These are phyloP conservation scores for Torulaspora gathmanii DNA, from an alignment of 805 yeast genomes.

Conservation along the genomic window DNA sequence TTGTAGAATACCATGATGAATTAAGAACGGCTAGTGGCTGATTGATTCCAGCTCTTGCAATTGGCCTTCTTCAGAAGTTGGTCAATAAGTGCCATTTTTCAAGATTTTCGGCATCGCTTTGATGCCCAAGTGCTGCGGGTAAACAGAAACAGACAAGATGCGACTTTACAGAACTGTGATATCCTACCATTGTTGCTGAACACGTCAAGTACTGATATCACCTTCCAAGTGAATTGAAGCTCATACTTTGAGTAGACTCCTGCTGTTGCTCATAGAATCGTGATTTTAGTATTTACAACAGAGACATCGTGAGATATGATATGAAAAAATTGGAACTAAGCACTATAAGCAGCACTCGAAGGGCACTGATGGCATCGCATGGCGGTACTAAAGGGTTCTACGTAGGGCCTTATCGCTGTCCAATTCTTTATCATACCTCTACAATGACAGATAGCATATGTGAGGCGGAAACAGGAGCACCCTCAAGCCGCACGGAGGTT, in stretches of 20 bases:
- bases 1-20: conserved; percentile 46
- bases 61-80: neutral
- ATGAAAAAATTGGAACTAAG: too few relatives aligned
- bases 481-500: neutral
- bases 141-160: neutral
- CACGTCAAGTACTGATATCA: too few relatives aligned
- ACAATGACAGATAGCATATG: neutral
- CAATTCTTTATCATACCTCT: neutral
- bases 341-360: too few relatives aligned
- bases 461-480: neutral
- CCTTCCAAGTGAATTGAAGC: too few relatives aligned
- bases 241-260: too few relatives aligned
- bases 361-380: too few relatives aligned
- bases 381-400: too few relatives aligned
- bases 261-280: too few relatives aligned
- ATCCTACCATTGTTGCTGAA: too few relatives aligned
- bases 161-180: neutral
- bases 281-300: too few relatives aligned
- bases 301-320: too few relatives aligned
- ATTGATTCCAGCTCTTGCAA: neutral
- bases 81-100: neutral
- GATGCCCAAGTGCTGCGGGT: neutral
- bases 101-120: neutral
- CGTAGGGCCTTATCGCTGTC: neutral
- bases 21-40: too few relatives aligned